Percentiles rank a stretch among this genome's conserved stretches.
These are phyloP conservation scores for Allium cepa DNA, from an alignment of 106 monocot genomes.

Conservation along the genomic window DNA sequence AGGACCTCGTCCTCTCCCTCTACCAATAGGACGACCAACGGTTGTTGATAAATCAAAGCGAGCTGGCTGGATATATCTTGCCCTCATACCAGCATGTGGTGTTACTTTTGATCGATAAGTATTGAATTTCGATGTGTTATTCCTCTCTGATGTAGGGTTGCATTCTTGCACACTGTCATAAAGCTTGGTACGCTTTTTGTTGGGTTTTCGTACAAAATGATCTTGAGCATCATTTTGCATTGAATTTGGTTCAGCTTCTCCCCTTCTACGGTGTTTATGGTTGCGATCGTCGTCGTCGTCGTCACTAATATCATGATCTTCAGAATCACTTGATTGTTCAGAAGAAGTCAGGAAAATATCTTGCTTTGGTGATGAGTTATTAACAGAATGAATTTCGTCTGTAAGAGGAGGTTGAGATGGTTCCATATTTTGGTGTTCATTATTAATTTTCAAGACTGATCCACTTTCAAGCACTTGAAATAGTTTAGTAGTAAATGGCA, in stretches of 20 bases:
- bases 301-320: conserved; percentile 70
- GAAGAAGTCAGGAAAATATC: conserved; percentile 40
- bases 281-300: conserved; percentile 71
- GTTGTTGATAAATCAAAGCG: conserved; percentile 47
- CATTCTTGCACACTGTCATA: conserved; percentile 39
- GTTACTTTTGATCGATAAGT: conserved; percentile 24
- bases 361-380: conserved; percentile 30
- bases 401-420: conserved; percentile 15
- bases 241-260: conserved; percentile 33
- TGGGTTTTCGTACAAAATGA: conserved; percentile 23
- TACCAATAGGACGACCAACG: conserved; percentile 30
- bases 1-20: conserved; percentile 72
- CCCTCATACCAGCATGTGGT: conserved; percentile 23
- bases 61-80: conserved; percentile 32
- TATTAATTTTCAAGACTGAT: conserved; percentile 21
- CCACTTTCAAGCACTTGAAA: conserved; percentile 63
- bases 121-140: conserved; percentile 28
- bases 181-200: conserved; percentile 34
- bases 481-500: conserved; percentile 38
- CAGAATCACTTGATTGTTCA: conserved; percentile 47
- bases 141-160: conserved; percentile 15
- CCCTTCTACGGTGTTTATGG: conserved; percentile 85
- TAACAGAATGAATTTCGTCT: conserved; percentile 12
- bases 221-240: conserved; percentile 34
- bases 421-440: conserved; percentile 24